Evolutionary conservation across 768 basidiomycete species (phyloP).

Genomic region (Stropharia rugosoannulata): DNA sequence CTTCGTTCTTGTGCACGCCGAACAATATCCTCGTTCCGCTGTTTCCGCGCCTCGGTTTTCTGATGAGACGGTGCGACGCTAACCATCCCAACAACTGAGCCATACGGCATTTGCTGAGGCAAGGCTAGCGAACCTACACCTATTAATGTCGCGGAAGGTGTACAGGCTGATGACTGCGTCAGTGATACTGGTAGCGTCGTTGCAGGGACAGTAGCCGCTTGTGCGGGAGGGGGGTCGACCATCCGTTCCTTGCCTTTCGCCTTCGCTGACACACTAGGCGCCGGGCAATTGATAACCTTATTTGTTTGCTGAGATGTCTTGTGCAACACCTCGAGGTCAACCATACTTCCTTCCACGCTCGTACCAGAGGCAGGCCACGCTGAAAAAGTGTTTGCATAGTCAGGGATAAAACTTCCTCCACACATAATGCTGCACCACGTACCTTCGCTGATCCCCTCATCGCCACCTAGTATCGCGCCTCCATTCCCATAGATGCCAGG

Average conservation of each 20-base stretch:
- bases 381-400: constrained; percentile 10
- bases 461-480: background rate
- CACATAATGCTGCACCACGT: constrained; percentile 19
- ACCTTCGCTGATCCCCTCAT: constrained; percentile 14
- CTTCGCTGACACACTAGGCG: background rate
- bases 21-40: constrained; percentile 36
- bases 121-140: background rate
- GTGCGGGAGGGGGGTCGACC: background rate
- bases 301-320: background rate
- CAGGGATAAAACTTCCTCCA: constrained; percentile 7
- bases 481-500: constrained; percentile 28
- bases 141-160: background rate
- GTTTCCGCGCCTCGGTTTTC: constrained; percentile 13
- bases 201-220: background rate
- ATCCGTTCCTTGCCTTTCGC: background rate
- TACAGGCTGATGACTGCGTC: background rate
- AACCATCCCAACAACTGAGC: background rate
- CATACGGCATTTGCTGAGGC: background rate
- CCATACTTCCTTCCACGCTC: background rate
- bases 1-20: constrained; percentile 54
- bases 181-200: background rate
- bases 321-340: constrained; percentile 11
- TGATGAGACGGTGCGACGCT: background rate
- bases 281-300: background rate
- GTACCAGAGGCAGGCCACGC: background rate